Conservation (phyloP, 139 green algal species). For the Closterium sp. region DNA sequence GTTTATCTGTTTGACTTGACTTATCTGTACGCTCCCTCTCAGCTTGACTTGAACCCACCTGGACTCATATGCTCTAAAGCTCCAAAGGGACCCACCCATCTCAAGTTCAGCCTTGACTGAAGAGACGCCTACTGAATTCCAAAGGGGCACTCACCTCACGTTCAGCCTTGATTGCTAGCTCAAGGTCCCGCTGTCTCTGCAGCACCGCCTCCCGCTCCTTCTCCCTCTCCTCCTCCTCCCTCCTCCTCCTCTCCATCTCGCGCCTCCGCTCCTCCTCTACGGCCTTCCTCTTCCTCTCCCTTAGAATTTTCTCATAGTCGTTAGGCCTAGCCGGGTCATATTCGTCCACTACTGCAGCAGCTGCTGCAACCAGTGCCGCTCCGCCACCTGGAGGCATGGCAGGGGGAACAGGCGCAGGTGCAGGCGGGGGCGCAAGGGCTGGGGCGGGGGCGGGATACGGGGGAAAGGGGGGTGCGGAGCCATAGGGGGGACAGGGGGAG, state of each 20-base stretch:
- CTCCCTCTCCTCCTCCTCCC: conserved; percentile 60
- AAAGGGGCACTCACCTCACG: too few species aligned
- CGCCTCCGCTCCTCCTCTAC: conserved; percentile 69
- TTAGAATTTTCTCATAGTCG: conserved; percentile 79
- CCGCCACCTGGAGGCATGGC: not conserved
- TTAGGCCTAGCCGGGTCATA: conserved; percentile 89
- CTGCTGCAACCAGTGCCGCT: conserved; percentile 30
- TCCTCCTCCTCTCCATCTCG: conserved; percentile 64
- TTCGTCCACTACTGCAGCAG: conserved; percentile 58
- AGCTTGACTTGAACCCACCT: too few species aligned
- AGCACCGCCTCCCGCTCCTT: conserved; percentile 39
- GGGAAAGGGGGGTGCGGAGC: not conserved
- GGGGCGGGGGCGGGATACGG: not conserved
- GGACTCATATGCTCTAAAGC: too few species aligned
- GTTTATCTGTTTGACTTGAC: too few species aligned
- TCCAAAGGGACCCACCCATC: too few species aligned
- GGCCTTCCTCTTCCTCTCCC: conserved; percentile 26
- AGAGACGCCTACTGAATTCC: too few species aligned
- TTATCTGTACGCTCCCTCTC: too few species aligned
- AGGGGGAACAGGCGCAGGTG: not conserved
- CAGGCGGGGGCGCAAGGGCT: not conserved
- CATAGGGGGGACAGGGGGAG: not conserved
- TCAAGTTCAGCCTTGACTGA: too few species aligned
- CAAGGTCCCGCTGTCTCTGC: not conserved
- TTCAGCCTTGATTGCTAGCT: not conserved